Evolutionary conservation across 2,329 filamentous ascomycete genomes (phyloP).

Genomic region (Acephala macrosclerotiorum): DNA sequence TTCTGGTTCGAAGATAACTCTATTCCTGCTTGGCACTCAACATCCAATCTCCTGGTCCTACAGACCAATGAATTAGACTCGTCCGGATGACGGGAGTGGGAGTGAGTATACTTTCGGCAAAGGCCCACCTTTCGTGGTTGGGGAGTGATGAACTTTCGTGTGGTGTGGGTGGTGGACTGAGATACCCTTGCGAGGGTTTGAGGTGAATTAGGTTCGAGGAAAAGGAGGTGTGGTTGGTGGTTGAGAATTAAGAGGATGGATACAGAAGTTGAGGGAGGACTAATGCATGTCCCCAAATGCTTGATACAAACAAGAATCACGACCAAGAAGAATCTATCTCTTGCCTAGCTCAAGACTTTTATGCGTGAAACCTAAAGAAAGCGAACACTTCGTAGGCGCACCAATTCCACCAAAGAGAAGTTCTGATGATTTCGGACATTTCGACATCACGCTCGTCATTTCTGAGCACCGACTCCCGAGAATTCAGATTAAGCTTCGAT

Average conservation of each 20-base stretch:
- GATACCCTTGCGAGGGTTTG: background rate
- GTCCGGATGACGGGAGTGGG: background rate
- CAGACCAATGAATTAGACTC: background rate
- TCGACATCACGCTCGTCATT: background rate
- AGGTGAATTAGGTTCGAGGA: background rate
- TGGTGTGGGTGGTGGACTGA: background rate
- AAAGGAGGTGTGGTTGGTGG: background rate
- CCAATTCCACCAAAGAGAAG: background rate
- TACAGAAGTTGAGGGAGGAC: background rate
- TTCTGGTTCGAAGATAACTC: background rate
- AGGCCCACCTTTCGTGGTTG: background rate
- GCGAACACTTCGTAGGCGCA: background rate
- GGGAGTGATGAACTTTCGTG: background rate
- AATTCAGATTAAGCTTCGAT: background rate
- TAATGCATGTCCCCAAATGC: constrained; percentile 9
- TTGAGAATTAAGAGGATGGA: background rate
- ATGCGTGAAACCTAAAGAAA: background rate
- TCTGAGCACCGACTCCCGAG: background rate
- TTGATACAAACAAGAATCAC: constrained; percentile 2
- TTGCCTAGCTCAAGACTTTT: background rate
- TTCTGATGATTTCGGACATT: background rate
- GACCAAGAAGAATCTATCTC: background rate
- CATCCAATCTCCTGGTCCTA: background rate
- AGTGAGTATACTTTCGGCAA: background rate
- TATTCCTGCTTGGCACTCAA: background rate